Percentiles rank a stretch among this genome's conserved stretches.
These are phyloP conservation scores for Ramaria rubella DNA, from an alignment of 768 basidiomycete species.

Conservation along the genomic window DNA sequence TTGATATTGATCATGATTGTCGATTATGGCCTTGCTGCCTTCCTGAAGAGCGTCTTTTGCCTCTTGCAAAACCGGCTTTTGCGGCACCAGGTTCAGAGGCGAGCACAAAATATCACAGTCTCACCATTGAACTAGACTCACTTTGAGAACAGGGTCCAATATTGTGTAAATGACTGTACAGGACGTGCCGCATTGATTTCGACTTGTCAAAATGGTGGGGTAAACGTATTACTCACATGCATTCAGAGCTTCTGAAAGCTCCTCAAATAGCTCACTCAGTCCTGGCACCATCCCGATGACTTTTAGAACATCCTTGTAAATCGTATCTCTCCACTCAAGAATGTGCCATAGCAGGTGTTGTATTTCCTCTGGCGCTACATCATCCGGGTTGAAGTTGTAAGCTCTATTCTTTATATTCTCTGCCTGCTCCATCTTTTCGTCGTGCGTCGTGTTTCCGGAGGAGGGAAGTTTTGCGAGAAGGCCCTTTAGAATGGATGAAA, in stretches of 20 bases:
- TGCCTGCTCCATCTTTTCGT: conserved; percentile 44
- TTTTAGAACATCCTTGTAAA: conserved; percentile 45
- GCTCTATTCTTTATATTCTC: conserved; percentile 52
- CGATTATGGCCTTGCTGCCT: conserved; percentile 63
- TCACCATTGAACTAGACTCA: conserved; percentile 20
- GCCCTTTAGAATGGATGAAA: conserved; percentile 33
- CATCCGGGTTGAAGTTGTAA: conserved; percentile 56
- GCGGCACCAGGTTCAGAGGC: conserved; percentile 5
- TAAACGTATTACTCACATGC: conserved; percentile 40
- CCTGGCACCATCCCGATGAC: conserved; percentile 66
- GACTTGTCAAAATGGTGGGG: conserved; percentile 2
- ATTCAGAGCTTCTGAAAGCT: conserved; percentile 57
- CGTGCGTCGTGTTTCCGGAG: conserved; percentile 35
- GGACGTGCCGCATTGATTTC: not conserved
- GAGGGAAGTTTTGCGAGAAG: conserved; percentile 46
- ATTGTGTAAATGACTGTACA: conserved; percentile 54
- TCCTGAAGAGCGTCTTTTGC: conserved; percentile 51
- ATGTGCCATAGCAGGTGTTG: conserved; percentile 49
- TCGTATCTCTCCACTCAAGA: conserved; percentile 56
- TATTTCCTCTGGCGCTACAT: conserved; percentile 58
- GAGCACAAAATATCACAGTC: not conserved
- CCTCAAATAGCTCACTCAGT: conserved; percentile 47
- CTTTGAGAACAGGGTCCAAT: conserved; percentile 58
- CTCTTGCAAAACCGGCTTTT: conserved; percentile 54
- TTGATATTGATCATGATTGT: conserved; percentile 62